Base-by-base conservation (phyloP, 2,329 filamentous ascomycete genomes). In the Aspergillus sp. region DNA sequence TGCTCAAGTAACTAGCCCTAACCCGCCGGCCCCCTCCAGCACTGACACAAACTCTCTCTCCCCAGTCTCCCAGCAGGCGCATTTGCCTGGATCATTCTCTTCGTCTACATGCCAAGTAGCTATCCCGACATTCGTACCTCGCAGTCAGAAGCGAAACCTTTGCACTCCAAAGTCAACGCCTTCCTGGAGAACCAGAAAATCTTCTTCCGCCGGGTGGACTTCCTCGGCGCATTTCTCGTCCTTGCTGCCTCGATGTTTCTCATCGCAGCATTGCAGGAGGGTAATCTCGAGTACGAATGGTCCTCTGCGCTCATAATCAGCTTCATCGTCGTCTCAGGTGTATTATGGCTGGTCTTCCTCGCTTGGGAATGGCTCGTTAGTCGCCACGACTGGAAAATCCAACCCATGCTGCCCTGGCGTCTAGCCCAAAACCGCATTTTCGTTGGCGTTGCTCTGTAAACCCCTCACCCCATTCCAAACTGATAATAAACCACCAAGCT, bases 221-320 rank as follows among this genome's bases (percentile, higher is more conserved):
- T 83, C 44, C 42, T 83, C 5, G 83, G 83, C 15, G 80, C 80
- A 51, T 63, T 77, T 2, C 72, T 83, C 1, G 75, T 86, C 7
- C 70, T 86, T 3, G 71, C 72, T 4, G 81, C 80, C 39, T 84
- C 81, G 1, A 76, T 82, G 1, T 74, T 85, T 5, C 83, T 51
- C 12, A 24, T 51, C 20, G 22, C 34, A 59, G 80, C 81, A 2
- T 68, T 87, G 18, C 82, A 86, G 59, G 80, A 86, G 63, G 84
- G 79, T 3, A 83, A 83, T 0, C 78, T 80, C 42, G 77, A 76
- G 0, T 81, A 79, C 55, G 63, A 73, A 1, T 87, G 85, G 85
- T 70, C 73, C 24, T 82, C 80, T 47, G 75, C 77, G 0, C 70
- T 78, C n/a, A 81, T 86, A 4, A 69, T 85, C 45, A 65, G 73